Conservation (phyloP, 2,329 filamentous ascomycete species). For the Pseudocercospora fuligena region DNA sequence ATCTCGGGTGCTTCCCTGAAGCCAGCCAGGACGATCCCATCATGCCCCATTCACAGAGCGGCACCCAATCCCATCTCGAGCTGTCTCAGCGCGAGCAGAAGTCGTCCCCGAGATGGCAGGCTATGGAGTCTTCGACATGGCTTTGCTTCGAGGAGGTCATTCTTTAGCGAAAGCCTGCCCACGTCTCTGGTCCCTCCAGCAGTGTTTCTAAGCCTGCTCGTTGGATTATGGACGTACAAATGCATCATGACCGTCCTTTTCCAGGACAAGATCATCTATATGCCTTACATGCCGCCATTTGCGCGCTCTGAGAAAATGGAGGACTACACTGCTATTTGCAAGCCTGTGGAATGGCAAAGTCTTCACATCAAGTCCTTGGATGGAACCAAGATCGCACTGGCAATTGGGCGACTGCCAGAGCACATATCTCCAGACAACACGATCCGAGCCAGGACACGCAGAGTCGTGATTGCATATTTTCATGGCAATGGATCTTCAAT, state of each 20-base stretch:
- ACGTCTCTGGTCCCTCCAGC: conserved; percentile 65
- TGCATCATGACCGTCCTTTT: conserved; percentile 76
- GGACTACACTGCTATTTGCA: conserved; percentile 65
- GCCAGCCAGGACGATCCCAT: not conserved
- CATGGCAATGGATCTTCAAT: conserved; percentile 55
- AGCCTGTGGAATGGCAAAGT: conserved; percentile 70
- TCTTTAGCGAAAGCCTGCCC: conserved; percentile 44
- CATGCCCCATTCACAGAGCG: not conserved
- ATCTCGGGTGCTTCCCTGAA: not conserved
- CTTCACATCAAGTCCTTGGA: conserved; percentile 65
- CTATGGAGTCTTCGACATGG: not conserved
- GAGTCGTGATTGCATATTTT: conserved; percentile 53
- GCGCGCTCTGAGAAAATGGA: conserved; percentile 68
- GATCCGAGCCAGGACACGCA: conserved; percentile 22
- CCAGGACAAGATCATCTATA: conserved; percentile 83
- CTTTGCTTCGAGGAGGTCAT: conserved; percentile 7
- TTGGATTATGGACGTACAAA: conserved; percentile 67
- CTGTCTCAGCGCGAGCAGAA: not conserved
- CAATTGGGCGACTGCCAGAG: conserved; percentile 49
- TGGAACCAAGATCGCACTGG: conserved; percentile 67
- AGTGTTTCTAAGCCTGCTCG: conserved; percentile 68
- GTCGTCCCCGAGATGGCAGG: not conserved
- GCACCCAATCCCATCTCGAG: not conserved
- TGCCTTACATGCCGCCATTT: conserved; percentile 75
- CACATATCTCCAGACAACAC: not conserved